Evolutionary conservation across 306 rosid genomes (phyloP).

Genomic region (Canavalia gladiata): DNA sequence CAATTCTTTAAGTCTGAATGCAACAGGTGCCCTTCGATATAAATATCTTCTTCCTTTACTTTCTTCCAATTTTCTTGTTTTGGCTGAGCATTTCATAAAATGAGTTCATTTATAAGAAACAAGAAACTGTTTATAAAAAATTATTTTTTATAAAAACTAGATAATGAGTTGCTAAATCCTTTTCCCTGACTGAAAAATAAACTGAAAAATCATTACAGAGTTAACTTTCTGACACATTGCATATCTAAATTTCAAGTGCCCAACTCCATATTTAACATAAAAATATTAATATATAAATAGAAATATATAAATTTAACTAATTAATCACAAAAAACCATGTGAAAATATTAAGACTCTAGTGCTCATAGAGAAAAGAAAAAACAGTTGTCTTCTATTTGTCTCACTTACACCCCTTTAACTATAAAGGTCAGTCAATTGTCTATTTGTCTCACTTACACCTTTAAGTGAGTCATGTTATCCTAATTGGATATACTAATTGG

Average conservation of each 20-base stretch:
- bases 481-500: too few relatives aligned
- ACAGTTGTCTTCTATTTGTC: background rate
- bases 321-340: background rate
- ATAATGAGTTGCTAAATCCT: background rate
- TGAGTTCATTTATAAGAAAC: background rate
- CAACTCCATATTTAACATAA: background rate
- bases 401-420: background rate
- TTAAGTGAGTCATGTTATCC: too few relatives aligned
- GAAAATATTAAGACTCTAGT: background rate
- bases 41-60: background rate
- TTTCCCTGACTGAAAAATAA: too few relatives aligned
- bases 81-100: background rate
- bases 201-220: background rate
- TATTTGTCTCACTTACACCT: too few relatives aligned
- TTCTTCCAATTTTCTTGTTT: too few relatives aligned
- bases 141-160: background rate
- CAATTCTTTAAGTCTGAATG: background rate
- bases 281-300: background rate
- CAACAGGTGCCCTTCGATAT: background rate
- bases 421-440: background rate
- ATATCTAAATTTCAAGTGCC: background rate
- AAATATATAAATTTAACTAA: background rate
- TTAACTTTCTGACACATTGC: background rate
- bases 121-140: background rate
- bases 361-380: background rate